These are phyloP conservation scores for Leptomonas seymouri DNA, from an alignment of 208 protist genomes.

Conservation along the genomic window DNA sequence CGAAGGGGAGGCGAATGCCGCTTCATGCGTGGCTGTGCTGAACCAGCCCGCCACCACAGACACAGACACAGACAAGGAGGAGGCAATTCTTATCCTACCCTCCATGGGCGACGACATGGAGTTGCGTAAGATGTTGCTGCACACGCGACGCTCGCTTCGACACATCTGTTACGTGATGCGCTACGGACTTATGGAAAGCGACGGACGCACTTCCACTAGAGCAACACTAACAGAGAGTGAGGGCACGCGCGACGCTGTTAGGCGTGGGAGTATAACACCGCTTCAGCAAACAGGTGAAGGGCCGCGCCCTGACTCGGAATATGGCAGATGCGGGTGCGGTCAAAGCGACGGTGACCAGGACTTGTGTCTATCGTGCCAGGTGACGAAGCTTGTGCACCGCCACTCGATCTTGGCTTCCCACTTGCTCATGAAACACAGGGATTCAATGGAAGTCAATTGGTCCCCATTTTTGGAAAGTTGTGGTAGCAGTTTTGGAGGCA, in stretches of 20 bases:
- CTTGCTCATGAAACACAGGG: neutral
- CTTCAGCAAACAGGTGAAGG: neutral
- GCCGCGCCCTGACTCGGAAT: neutral
- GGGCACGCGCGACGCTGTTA: neutral
- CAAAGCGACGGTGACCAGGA: neutral
- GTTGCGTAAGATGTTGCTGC: neutral
- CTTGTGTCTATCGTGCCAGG: neutral
- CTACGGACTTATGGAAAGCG: conserved; percentile 8
- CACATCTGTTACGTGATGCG: conserved; percentile 31
- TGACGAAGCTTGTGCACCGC: neutral
- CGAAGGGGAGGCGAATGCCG: neutral
- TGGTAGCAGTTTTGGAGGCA: neutral
- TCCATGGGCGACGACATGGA: neutral
- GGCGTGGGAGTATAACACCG: neutral
- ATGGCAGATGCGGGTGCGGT: neutral
- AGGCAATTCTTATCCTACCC: neutral
- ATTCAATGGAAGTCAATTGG: neutral
- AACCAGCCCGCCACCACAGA: too few relatives aligned
- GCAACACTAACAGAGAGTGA: neutral
- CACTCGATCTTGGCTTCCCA: neutral
- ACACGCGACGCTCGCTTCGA: conserved; percentile 19
- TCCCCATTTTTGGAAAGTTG: neutral
- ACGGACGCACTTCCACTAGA: neutral
- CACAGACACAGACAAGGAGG: neutral
- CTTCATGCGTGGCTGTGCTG: neutral